These are phyloP conservation scores for Pseudotsuga menziesii DNA, from an alignment of 75 land plant species.

Conservation along the genomic window DNA sequence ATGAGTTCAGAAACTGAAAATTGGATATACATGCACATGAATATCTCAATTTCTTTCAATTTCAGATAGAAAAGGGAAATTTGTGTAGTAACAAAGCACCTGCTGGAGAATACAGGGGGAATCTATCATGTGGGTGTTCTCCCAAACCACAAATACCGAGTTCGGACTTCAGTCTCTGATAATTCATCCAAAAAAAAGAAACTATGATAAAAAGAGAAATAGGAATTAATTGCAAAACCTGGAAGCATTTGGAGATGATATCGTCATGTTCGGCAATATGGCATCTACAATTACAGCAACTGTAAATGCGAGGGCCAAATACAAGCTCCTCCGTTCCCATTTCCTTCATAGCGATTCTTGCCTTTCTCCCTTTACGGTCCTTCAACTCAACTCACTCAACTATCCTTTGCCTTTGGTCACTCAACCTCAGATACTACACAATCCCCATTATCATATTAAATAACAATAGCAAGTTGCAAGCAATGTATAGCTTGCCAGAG, in stretches of 20 bases:
- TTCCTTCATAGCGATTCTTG: too few species aligned
- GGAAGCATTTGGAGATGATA: constrained; percentile 87
- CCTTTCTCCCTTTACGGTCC: too few species aligned
- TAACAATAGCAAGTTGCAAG: too few species aligned
- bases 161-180: too few species aligned
- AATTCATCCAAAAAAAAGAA: not conserved
- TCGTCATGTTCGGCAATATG: constrained; percentile 88
- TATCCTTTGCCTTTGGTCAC: too few species aligned
- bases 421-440: too few species aligned
- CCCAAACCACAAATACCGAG: not conserved
- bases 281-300: constrained; percentile 87
- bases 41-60: not conserved
- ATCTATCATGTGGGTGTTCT: not conserved
- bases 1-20: not conserved
- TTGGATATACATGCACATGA: constrained; percentile 1
- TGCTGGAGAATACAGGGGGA: too few species aligned
- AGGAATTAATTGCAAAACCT: constrained; percentile 31
- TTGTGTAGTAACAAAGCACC: not conserved
- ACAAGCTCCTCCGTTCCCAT: constrained; percentile 28
- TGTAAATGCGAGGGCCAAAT: constrained; percentile 65
- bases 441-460: too few species aligned
- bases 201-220: not conserved
- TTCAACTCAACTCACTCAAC: too few species aligned
- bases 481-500: too few species aligned
- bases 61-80: not conserved